Conservation (phyloP, 768 basidiomycete species). For the Wakefieldia striispora region DNA sequence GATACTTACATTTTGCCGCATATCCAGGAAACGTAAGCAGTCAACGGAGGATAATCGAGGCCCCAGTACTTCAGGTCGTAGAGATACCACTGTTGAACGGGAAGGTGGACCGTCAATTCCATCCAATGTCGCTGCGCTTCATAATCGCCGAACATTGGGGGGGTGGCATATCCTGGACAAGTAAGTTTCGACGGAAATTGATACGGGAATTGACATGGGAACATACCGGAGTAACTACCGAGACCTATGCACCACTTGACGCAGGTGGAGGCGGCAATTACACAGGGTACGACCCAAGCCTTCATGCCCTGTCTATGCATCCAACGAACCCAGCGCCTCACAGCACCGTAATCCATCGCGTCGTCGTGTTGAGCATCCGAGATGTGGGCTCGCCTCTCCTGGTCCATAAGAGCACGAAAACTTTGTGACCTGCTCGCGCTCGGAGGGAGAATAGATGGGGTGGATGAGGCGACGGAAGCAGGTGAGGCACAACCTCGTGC, state of each 20-base stretch:
- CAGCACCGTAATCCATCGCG: constrained; percentile 40
- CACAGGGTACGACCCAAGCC: constrained; percentile 55
- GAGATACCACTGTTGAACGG: constrained; percentile 77
- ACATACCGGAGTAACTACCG: constrained; percentile 80
- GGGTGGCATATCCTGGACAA: constrained; percentile 55
- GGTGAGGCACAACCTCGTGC: constrained; percentile 46
- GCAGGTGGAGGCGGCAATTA: constrained; percentile 51
- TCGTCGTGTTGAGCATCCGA: constrained; percentile 13
- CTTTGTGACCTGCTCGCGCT: constrained; percentile 28
- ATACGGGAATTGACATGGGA: background rate
- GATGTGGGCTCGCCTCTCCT: constrained; percentile 20
- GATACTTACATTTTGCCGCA: constrained; percentile 69
- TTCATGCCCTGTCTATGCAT: constrained; percentile 70
- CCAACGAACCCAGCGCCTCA: constrained; percentile 69
- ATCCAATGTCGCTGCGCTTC: constrained; percentile 97
- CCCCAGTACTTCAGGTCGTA: constrained; percentile 93
- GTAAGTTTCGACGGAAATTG: background rate
- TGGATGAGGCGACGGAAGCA: constrained; percentile 33
- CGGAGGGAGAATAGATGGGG: constrained; percentile 24
- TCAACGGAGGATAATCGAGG: constrained; percentile 91
- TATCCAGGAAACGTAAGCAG: constrained; percentile 85
- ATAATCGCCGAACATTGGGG: constrained; percentile 90
- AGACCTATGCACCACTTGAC: constrained; percentile 71
- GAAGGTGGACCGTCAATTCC: constrained; percentile 82
- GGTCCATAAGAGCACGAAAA: constrained; percentile 45